Percentiles rank a stretch among this genome's conserved stretches.
Evolutionary conservation across 2,329 filamentous ascomycete genomes (phyloP).

Genomic region (Waltergamsia citrina): DNA sequence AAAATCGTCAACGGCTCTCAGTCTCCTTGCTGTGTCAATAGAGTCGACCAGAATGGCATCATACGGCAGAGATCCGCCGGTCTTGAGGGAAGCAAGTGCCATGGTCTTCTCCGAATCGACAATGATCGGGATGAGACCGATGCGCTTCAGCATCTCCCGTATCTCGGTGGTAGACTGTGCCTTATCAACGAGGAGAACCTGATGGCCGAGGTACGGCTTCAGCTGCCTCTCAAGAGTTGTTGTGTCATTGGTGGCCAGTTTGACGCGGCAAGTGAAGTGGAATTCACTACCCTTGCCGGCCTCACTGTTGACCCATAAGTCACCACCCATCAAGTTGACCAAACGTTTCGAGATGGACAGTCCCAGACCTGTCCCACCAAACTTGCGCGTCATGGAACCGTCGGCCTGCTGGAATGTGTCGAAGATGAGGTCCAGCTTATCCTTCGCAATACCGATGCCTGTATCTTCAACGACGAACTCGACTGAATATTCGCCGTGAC

Average conservation of each 20-base stretch:
- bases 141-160: constrained; percentile 63
- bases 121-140: constrained; percentile 74
- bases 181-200: constrained; percentile 91
- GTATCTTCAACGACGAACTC: constrained; percentile 95
- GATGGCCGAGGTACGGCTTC: constrained; percentile 82
- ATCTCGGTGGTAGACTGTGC: constrained; percentile 72
- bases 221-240: constrained; percentile 73
- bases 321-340: constrained; percentile 92
- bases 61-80: constrained; percentile 58
- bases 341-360: constrained; percentile 91
- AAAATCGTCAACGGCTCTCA: constrained; percentile 86
- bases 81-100: constrained; percentile 42
- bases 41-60: constrained; percentile 96
- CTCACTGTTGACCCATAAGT: constrained; percentile 91
- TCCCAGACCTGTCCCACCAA: constrained; percentile 88
- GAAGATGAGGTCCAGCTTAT: constrained; percentile 95
- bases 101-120: constrained; percentile 69
- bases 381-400: constrained; percentile 90
- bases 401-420: constrained; percentile 99
- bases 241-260: constrained; percentile 71
- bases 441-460: constrained; percentile 89
- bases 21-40: constrained; percentile 75
- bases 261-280: constrained; percentile 91
- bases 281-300: constrained; percentile 89
- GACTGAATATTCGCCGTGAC: constrained; percentile 75